phyloP scores from a whole-genome alignment of 768 basidiomycete species.

The Dioszegia hungarica region DNA sequence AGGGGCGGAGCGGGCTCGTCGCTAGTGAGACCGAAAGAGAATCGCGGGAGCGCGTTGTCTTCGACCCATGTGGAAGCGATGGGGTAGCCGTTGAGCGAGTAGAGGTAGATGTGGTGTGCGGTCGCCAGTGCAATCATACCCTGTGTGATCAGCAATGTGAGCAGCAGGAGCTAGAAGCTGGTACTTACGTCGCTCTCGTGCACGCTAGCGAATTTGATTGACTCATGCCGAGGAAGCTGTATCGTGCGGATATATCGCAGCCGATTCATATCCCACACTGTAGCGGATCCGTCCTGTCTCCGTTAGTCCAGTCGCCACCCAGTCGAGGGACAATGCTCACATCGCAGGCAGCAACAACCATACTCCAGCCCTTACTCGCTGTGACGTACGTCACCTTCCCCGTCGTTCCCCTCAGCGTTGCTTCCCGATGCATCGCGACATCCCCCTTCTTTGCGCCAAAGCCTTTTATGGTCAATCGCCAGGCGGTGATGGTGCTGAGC shows the following conservation, averaged over 20 bases:
- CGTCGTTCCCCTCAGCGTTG: constrained; percentile 76
- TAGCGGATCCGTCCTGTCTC: constrained; percentile 67
- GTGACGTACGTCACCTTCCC: constrained; percentile 64
- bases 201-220: constrained; percentile 66
- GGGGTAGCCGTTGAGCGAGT: constrained; percentile 78
- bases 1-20: constrained; percentile 51
- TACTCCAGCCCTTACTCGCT: constrained; percentile 74
- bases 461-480: constrained; percentile 59
- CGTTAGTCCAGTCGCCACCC: background rate
- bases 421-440: constrained; percentile 53
- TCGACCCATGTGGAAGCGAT: constrained; percentile 56
- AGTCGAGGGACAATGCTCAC: constrained; percentile 10
- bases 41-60: background rate
- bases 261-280: constrained; percentile 83
- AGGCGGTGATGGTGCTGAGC: constrained; percentile 76
- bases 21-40: constrained; percentile 16
- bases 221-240: constrained; percentile 62
- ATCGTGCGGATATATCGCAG: constrained; percentile 69
- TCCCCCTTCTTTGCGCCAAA: constrained; percentile 33
- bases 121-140: constrained; percentile 87
- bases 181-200: constrained; percentile 77
- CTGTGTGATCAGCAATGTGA: constrained; percentile 50
- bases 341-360: constrained; percentile 55
- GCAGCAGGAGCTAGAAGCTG: background rate
- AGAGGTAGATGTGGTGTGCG: constrained; percentile 62